Evolutionary conservation across 306 rosid species (phyloP).

Genomic region (Dalbergia cultrata): DNA sequence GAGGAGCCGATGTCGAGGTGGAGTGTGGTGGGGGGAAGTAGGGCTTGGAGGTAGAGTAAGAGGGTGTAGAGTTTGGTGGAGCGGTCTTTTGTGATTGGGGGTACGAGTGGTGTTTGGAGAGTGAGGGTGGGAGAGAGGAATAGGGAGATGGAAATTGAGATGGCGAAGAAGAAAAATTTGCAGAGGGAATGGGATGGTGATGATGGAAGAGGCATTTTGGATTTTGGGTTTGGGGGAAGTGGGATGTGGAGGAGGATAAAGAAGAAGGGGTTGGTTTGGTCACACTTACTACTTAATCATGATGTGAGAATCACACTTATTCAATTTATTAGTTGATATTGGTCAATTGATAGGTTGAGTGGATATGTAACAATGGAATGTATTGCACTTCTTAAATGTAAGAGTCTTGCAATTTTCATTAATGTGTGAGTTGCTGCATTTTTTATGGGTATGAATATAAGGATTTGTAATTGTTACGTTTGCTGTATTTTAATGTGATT

Average conservation of each 20-base stretch:
- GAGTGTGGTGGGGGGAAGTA: slow-evolving; percentile 46
- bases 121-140: slow-evolving; percentile 17
- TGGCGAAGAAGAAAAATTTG: background rate
- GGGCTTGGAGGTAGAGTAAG: slow-evolving; percentile 50
- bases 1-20: slow-evolving; percentile 58
- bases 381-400: too few relatives aligned
- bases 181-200: slow-evolving; percentile 3
- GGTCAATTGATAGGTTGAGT: too few relatives aligned
- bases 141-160: background rate
- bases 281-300: too few relatives aligned
- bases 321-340: too few relatives aligned
- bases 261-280: slow-evolving; percentile 3
- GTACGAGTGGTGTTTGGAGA: slow-evolving; percentile 37
- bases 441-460: too few relatives aligned
- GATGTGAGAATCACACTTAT: too few relatives aligned
- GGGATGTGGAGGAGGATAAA: background rate
- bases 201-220: slow-evolving; percentile 4
- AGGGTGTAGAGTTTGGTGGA: slow-evolving; percentile 48
- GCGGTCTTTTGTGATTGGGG: slow-evolving; percentile 52
- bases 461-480: too few relatives aligned
- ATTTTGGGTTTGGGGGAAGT: background rate
- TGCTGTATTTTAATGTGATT: too few relatives aligned
- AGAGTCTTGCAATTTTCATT: too few relatives aligned
- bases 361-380: too few relatives aligned
- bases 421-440: too few relatives aligned